Evolutionary conservation across 2,329 filamentous ascomycete species (phyloP), one percentile per base, ranked within the genome.

Genomic region (Penicillium sp.): DNA sequence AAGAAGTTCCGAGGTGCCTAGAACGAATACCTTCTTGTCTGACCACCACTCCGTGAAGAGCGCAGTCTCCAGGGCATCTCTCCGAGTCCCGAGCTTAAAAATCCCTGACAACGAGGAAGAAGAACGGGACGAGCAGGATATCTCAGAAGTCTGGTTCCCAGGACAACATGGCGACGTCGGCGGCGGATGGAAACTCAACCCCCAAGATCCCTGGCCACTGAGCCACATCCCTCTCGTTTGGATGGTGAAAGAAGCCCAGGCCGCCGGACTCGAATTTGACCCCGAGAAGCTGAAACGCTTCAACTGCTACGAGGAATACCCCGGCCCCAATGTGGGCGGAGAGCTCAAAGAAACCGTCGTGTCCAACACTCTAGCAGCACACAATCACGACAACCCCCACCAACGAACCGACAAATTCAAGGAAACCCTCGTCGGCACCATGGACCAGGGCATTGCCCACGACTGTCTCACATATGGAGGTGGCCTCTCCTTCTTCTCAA

Each of bases 91-190:
- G 3, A 50, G 36, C 40, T 9, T 46, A 2, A 40, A 56, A 5
- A 51, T 56, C 16, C 43, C 50, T 1, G 44, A 27, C 18, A 22
- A 43, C 14, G 55, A 50, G 9, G 50, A 55, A 36, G 35, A 22
- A 11, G 54, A 60, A 3, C 44, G 58, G 6, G 41, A 57, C 6
- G 36, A 54, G 19, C 63, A 91, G 69, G 88, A 93, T 63, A 87
- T 93, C 39, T 83, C 89, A 60, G 90, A 94, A 67, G 84, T 93
- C 2, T 78, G 74, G 67, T 94, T 94, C 65, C 79, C 89, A 0
- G 90, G 90, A 1, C 85, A 87, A 6, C 90, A 94, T 60, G 89
- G 84, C 2, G 90, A 92, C 61, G 84, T 92, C 19, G 90, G 90
- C 0, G 90, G 90, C 9, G 90, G 90, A 0, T 92, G 89, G 89